These are phyloP conservation scores for Globisporangium cylindrosporum DNA, from an alignment of 352 stramenopile species.

Conservation along the genomic window DNA sequence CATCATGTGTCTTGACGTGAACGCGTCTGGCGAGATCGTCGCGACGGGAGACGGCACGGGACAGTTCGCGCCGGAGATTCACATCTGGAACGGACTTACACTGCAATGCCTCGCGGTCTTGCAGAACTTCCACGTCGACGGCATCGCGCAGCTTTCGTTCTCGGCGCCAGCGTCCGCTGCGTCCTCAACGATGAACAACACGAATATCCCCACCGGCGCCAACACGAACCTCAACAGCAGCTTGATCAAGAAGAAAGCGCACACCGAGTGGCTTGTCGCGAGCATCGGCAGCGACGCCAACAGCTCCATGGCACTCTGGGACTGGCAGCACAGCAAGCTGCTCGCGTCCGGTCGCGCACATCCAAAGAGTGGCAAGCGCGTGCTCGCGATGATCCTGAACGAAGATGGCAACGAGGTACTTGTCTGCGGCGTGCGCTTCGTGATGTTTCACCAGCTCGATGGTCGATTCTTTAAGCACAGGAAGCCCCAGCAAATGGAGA, in stretches of 20 bases:
- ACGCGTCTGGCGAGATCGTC: conserved; percentile 54
- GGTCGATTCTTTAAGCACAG: conserved; percentile 69
- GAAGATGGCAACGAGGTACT: conserved; percentile 72
- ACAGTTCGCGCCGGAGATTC: conserved; percentile 39
- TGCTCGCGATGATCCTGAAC: conserved; percentile 59
- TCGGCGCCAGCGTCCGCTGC: conserved; percentile 46
- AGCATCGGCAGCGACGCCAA: conserved; percentile 62
- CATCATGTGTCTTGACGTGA: conserved; percentile 66
- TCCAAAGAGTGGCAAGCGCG: conserved; percentile 30
- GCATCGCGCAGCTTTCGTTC: conserved; percentile 55
- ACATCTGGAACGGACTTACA: conserved; percentile 63
- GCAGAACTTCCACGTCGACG: conserved; percentile 57
- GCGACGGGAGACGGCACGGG: conserved; percentile 46
- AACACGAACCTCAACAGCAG: conserved; percentile 36
- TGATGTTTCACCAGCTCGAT: conserved; percentile 57
- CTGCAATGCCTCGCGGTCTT: conserved; percentile 72
- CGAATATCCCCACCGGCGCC: conserved; percentile 23
- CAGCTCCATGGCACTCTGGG: conserved; percentile 76
- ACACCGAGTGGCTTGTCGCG: conserved; percentile 53
- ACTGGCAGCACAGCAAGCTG: conserved; percentile 65
- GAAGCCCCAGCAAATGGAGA: conserved; percentile 42
- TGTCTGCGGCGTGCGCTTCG: conserved; percentile 56
- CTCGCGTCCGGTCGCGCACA: conserved; percentile 53
- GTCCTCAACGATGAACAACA: conserved; percentile 35
- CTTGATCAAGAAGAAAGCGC: conserved; percentile 50